A percentile compares a stretch with the other conserved stretches of the same genome.
Evolutionary conservation across 768 basidiomycete genomes (phyloP).

Genomic region (Tylopilus plumbeoviolaceoides): DNA sequence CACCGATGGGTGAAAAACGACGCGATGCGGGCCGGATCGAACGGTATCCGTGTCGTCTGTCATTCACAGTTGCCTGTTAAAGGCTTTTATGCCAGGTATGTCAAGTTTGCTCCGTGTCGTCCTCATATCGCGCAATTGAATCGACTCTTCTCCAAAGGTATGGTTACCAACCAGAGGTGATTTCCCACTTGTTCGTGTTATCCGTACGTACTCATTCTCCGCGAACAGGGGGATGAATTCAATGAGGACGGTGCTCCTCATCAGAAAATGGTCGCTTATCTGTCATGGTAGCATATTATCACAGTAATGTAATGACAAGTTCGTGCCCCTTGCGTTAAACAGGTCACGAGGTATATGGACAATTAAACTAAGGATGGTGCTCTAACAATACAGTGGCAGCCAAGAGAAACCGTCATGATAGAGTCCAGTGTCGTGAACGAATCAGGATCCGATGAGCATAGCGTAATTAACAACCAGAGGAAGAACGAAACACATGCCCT

Average conservation of each 20-base stretch:
- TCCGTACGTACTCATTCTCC: constrained; percentile 24
- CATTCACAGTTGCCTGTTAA: constrained; percentile 72
- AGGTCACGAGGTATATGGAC: constrained; percentile 28
- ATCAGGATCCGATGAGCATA: constrained; percentile 14
- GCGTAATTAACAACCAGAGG: constrained; percentile 31
- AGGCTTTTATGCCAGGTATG: constrained; percentile 72
- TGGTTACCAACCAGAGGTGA: constrained; percentile 65
- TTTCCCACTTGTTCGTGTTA: constrained; percentile 19
- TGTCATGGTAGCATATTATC: constrained; percentile 40
- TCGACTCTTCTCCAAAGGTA: constrained; percentile 42
- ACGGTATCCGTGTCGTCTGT: constrained; percentile 42
- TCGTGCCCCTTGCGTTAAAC: constrained; percentile 20
- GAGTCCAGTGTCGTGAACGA: constrained; percentile 31
- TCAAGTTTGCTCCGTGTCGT: constrained; percentile 11
- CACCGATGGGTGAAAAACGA: constrained; percentile 56
- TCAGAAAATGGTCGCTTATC: constrained; percentile 70
- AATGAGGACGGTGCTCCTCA: constrained; percentile 84
- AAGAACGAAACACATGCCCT: constrained; percentile 15
- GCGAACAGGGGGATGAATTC: constrained; percentile 60
- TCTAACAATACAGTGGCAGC: constrained; percentile 40
- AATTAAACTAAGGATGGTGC: constrained; percentile 28
- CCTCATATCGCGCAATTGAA: constrained; percentile 11
- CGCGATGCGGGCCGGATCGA: constrained; percentile 20
- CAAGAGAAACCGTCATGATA: constrained; percentile 32
- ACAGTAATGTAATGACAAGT: constrained; percentile 18